phyloP scores from a whole-genome alignment of 2,329 filamentous ascomycete species.

The Aureobasidium leucospermi region DNA sequence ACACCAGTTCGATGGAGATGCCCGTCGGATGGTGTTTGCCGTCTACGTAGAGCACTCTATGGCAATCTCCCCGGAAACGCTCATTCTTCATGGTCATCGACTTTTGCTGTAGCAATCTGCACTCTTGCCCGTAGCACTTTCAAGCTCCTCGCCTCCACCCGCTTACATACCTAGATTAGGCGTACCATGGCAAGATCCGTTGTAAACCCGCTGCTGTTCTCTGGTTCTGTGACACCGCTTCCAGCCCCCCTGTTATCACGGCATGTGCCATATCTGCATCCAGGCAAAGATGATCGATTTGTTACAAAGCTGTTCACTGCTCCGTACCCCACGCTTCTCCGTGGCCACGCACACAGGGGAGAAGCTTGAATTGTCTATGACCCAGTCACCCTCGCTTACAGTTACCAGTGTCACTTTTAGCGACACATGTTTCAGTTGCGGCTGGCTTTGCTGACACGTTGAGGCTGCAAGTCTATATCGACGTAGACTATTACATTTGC shows the following conservation, averaged over 20 bases:
- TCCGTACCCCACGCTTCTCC: neutral
- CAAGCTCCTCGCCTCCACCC: neutral
- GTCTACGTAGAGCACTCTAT: neutral
- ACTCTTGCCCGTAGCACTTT: neutral
- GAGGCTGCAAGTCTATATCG: no score
- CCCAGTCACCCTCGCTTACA: neutral
- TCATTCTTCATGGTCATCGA: neutral
- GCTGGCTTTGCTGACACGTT: no score
- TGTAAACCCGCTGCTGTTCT: neutral
- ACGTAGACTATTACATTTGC: no score
- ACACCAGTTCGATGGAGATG: neutral
- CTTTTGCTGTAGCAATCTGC: neutral
- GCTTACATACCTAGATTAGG: neutral
- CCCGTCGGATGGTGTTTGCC: neutral
- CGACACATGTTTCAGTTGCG: no score
- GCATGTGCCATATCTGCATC: neutral
- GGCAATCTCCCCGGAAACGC: neutral
- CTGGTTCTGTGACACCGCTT: neutral
- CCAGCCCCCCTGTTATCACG: neutral
- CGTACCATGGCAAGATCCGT: constrained; percentile 2
- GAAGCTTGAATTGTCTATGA: neutral
- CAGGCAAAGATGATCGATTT: neutral
- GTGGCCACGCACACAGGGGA: neutral
- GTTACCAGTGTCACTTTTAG: neutral
- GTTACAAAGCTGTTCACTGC: neutral